phyloP scores from a whole-genome alignment of 2,329 filamentous ascomycete species.

The Moelleriella libera region DNA sequence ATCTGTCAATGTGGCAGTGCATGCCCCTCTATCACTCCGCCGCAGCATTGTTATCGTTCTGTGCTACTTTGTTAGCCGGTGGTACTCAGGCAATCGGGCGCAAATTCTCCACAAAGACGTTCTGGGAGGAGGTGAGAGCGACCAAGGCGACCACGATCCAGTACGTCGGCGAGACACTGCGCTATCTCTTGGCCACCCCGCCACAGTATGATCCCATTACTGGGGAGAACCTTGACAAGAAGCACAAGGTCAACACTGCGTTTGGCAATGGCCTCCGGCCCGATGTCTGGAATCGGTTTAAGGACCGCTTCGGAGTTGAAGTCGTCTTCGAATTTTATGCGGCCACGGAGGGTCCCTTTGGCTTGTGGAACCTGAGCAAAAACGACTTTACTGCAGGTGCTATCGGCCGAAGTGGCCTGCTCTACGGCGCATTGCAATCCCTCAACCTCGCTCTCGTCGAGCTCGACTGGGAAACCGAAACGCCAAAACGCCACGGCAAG shows the following conservation, averaged over 20 bases:
- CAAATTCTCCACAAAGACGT: constrained; percentile 63
- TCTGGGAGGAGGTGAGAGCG: constrained; percentile 64
- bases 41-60: constrained; percentile 55
- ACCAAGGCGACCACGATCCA: constrained; percentile 63
- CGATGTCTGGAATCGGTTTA: constrained; percentile 75
- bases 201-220: constrained; percentile 47
- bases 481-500: constrained; percentile 50
- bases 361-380: constrained; percentile 56
- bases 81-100: constrained; percentile 58
- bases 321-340: constrained; percentile 71
- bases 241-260: constrained; percentile 58
- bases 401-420: constrained; percentile 55
- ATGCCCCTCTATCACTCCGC: constrained; percentile 88
- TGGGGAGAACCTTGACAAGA: constrained; percentile 54
- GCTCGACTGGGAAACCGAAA: constrained; percentile 57
- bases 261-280: constrained; percentile 79
- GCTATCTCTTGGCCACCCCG: constrained; percentile 62
- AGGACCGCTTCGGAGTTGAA: constrained; percentile 63
- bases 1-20: constrained; percentile 23
- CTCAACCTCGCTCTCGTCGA: constrained; percentile 43
- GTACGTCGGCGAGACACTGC: constrained; percentile 79
- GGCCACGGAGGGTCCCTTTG: constrained; percentile 57
- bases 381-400: constrained; percentile 66
- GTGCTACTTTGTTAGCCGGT: constrained; percentile 42
- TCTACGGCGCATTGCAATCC: constrained; percentile 43